These are phyloP conservation scores for Mortierella sp. DNA, from an alignment of 371 early-diverging fungal species.

Conservation along the genomic window DNA sequence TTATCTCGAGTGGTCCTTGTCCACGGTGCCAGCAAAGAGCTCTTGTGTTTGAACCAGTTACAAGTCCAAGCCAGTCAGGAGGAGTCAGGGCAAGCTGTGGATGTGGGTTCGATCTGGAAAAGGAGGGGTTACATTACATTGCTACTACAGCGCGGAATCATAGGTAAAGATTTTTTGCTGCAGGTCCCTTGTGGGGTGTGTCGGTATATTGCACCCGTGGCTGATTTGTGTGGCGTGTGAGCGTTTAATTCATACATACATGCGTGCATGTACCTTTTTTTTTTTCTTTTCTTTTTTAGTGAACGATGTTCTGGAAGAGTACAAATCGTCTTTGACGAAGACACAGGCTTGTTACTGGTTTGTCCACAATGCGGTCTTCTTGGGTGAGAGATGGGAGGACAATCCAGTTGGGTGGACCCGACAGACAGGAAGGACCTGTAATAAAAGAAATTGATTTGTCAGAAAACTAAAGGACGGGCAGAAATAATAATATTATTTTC, in stretches of 20 bases:
- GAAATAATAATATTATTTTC: too few species aligned
- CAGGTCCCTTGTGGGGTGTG: not conserved
- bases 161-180: conserved; percentile 25
- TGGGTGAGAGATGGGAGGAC: conserved; percentile 13
- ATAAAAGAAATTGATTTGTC: not conserved
- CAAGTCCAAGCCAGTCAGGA: not conserved
- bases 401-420: not conserved
- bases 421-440: not conserved
- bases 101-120: conserved; percentile 34
- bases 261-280: not conserved
- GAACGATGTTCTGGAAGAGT: conserved; percentile 28
- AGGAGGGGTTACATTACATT: conserved; percentile 30
- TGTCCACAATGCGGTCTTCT: conserved; percentile 41
- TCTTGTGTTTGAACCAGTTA: conserved; percentile 15
- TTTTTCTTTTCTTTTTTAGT: conserved; percentile 7
- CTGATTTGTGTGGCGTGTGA: not conserved
- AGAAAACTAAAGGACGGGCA: not conserved
- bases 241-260: too few species aligned
- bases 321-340: conserved; percentile 37
- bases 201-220: too few species aligned
- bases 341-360: conserved; percentile 32
- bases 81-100: conserved; percentile 14
- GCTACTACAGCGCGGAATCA: conserved; percentile 32
- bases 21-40: conserved; percentile 26
- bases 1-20: conserved; percentile 24